Evolutionary conservation across 164 flowering plant species (phyloP).

Genomic region (Nymphaea colorata): DNA sequence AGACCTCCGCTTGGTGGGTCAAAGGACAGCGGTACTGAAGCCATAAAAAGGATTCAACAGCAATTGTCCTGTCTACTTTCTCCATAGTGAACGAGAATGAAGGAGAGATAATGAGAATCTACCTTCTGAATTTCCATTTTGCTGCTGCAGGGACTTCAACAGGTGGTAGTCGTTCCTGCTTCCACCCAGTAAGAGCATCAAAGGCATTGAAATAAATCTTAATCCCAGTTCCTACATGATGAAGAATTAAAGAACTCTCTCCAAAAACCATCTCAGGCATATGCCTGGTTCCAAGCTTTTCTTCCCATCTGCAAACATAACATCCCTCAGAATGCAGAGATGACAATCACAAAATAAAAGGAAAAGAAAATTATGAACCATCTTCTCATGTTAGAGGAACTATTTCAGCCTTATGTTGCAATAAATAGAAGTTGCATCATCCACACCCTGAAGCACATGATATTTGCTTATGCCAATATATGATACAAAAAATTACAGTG

Average conservation of each 20-base stretch:
- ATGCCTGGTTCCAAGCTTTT: slow-evolving; percentile 63
- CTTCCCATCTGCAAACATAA: slow-evolving; percentile 64
- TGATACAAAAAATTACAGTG: background rate
- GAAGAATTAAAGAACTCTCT: slow-evolving; percentile 54
- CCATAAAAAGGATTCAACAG: no score
- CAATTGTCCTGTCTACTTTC: no score
- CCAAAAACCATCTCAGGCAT: slow-evolving; percentile 98
- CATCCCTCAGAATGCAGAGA: background rate
- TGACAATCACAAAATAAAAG: background rate
- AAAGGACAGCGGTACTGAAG: no score
- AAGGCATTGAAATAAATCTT: slow-evolving; percentile 73
- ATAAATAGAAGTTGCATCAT: background rate
- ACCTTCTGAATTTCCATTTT: slow-evolving; percentile 90
- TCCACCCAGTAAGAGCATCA: slow-evolving; percentile 89
- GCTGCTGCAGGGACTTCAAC: slow-evolving; percentile 99
- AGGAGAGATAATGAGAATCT: background rate
- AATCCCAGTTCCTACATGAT: slow-evolving; percentile 42
- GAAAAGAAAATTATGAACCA: background rate
- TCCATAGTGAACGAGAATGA: background rate
- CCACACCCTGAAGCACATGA: background rate
- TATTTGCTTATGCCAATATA: background rate
- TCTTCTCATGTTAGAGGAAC: background rate
- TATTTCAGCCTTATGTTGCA: background rate
- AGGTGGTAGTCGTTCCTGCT: slow-evolving; percentile 72
- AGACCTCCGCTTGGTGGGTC: no score